These are phyloP conservation scores for Pleodorina starrii DNA, from an alignment of 139 green algal genomes.

Conservation along the genomic window DNA sequence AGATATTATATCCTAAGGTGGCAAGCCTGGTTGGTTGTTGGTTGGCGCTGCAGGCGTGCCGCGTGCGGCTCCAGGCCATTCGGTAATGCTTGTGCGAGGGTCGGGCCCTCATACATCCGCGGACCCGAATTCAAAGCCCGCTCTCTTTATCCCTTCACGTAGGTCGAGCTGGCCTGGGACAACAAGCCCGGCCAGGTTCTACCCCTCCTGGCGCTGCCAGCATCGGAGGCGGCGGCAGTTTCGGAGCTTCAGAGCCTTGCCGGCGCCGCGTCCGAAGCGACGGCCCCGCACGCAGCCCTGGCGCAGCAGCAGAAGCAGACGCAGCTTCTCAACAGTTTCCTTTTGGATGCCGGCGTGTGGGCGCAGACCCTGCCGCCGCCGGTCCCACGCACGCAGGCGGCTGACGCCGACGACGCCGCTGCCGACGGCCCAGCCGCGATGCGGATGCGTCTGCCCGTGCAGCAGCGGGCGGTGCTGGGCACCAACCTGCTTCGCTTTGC, in stretches of 20 bases:
- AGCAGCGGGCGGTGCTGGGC: constrained; percentile 1
- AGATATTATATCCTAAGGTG: no score
- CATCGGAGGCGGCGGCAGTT: neutral
- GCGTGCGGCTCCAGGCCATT: no score
- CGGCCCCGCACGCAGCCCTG: neutral
- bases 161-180: neutral
- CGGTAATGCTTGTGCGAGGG: no score
- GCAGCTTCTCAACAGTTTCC: constrained; percentile 6
- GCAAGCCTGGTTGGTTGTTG: no score
- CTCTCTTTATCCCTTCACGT: neutral
- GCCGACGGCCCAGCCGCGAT: neutral
- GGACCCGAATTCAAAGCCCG: no score
- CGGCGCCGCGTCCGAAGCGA: neutral
- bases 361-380: no score
- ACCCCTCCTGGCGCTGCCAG: neutral
- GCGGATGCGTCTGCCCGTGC: neutral
- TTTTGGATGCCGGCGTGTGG: constrained; percentile 6
- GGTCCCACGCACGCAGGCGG: no score
- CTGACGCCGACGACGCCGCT: no score
- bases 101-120: no score
- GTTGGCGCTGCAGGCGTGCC: no score
- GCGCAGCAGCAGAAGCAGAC: neutral
- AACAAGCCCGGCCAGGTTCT: neutral
- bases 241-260: neutral
- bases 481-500: neutral